phyloP scores from a whole-genome alignment of 179 eudicot genomes.

The Pouteria campechiana region DNA sequence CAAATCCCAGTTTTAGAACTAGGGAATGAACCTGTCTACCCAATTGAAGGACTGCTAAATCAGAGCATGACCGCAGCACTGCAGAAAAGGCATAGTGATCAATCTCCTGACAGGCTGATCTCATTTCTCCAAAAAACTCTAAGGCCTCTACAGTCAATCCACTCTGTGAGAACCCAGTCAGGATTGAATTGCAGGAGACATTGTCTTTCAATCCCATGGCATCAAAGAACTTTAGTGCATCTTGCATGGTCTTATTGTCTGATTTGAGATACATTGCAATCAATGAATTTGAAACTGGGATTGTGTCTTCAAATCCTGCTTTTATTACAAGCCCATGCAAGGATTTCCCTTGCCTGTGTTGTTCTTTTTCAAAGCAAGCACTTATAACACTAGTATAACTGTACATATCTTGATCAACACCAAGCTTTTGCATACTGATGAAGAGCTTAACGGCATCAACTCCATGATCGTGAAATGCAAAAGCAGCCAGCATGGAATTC shows the following conservation, averaged over 20 bases:
- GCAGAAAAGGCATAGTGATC: constrained; percentile 80
- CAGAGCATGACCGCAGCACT: constrained; percentile 67
- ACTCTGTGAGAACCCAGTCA: constrained; percentile 64
- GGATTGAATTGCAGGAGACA: constrained; percentile 81
- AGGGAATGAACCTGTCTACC: constrained; percentile 68
- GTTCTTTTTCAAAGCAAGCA: constrained; percentile 43
- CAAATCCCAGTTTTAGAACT: constrained; percentile 47
- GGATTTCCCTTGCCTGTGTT: constrained; percentile 35
- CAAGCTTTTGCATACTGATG: constrained; percentile 38
- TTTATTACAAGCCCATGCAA: constrained; percentile 59
- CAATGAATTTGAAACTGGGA: constrained; percentile 55
- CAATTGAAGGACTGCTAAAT: constrained; percentile 55
- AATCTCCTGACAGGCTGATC: constrained; percentile 21
- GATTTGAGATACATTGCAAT: constrained; percentile 64
- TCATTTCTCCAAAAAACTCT: constrained; percentile 48
- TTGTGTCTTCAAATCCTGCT: constrained; percentile 49
- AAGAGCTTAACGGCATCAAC: constrained; percentile 44
- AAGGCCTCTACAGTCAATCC: constrained; percentile 62
- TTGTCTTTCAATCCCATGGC: constrained; percentile 37
- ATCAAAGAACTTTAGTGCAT: constrained; percentile 55
- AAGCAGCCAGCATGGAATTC: constrained; percentile 83
- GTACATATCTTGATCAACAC: constrained; percentile 57
- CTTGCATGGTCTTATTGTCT: constrained; percentile 27
- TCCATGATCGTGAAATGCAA: constrained; percentile 35
- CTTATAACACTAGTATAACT: constrained; percentile 63